Base-by-base conservation (phyloP, 1,284 basidiomycete species). In the Amylostereum areolatum region DNA sequence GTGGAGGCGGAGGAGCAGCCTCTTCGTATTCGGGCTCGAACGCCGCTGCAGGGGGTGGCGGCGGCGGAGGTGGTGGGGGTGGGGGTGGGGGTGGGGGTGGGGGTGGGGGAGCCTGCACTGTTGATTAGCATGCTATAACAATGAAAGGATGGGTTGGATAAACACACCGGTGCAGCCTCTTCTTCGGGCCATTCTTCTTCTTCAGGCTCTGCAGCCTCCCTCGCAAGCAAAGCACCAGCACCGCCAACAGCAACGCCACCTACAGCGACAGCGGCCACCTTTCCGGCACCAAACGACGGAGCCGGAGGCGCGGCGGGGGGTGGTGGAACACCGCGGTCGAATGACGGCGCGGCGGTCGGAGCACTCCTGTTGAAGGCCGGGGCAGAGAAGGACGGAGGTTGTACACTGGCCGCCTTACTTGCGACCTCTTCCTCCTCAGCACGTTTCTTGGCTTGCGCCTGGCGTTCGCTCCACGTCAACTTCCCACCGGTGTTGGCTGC, bases 391-490 rank as follows among this genome's bases (percentile, higher is more conserved):
- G 72, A 64, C 30, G 66, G 63, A 50, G 73, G 37, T 30, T 55
- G 57, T 51, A 55, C 61, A 4, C 60, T 71, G 2, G 86, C 86
- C 41, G 75, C 72, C 42, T 74, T 74, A 58, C 89, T 91, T 28
- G 70, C 73, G 2, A 74, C 72, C 52, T 91, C 89, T 53, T 97
- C 93, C 59, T 89, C 89, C 57, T 85, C 88, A 8, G 77, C 73
- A 59, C 92, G 86, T 61, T 85, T 86, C 74, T 93, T 94, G 3
- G 91, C 85, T 31, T 85, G 69, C 0, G 89, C 92, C 63, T 96
- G 92, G 35, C 93, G 75, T 65, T 96, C 89, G 53, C 81, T 86
- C 93, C 93, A 96, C 0, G 92, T 94, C 49, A 95, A 67, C 64
- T 92, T 93, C 73, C 89, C 89, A 3, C 63, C 62, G 25, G 57